These are phyloP conservation scores for Backusella parvicylindrica DNA, from an alignment of 192 early-diverging fungal species.

Conservation along the genomic window DNA sequence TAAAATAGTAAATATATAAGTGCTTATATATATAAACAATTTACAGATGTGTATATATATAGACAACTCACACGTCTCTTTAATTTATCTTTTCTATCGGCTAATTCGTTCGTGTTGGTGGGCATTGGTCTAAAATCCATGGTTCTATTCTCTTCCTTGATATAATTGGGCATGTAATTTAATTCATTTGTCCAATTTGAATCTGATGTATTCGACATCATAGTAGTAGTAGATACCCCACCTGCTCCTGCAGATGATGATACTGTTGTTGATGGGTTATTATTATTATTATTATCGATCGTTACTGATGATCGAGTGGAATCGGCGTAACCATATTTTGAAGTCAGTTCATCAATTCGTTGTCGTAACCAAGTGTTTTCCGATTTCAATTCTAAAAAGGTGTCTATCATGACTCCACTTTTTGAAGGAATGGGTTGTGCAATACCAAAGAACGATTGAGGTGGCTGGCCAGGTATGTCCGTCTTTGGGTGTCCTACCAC, in stretches of 20 bases:
- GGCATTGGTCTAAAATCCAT: neutral
- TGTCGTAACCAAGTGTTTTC: conserved; percentile 40
- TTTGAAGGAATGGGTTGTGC: conserved; percentile 42
- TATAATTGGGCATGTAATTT: neutral
- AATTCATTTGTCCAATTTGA: neutral
- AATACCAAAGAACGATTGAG: conserved; percentile 42
- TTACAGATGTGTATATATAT: neutral
- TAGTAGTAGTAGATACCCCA: too few relatives aligned
- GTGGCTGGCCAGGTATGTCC: conserved; percentile 12
- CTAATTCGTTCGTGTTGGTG: neutral
- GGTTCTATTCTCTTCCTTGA: neutral
- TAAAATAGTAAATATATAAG: neutral
- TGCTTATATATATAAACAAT: neutral
- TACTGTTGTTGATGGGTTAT: neutral
- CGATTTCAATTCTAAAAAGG: conserved; percentile 43
- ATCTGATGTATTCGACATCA: neutral
- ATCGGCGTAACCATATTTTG: conserved; percentile 7
- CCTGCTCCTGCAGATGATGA: neutral
- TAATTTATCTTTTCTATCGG: conserved; percentile 16
- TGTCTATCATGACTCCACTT: conserved; percentile 37
- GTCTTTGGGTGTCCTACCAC: conserved; percentile 39
- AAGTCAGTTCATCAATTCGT: conserved; percentile 28
- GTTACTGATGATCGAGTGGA: neutral
- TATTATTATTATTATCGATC: neutral
- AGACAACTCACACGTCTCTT: conserved; percentile 3